Conservation (phyloP, 441 rosid genomes). For the Metrosideros polymorpha region DNA sequence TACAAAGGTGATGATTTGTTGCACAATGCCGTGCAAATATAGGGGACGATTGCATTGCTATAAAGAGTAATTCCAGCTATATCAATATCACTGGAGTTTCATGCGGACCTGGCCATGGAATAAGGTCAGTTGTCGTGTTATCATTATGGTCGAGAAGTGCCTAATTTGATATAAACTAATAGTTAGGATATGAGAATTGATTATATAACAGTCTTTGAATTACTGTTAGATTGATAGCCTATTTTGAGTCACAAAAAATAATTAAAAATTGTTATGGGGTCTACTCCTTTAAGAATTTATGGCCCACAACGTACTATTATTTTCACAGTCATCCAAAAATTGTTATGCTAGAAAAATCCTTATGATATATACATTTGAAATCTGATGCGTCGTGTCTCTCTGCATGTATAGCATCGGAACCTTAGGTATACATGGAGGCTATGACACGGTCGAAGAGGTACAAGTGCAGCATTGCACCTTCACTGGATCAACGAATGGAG, state of each 20-base stretch:
- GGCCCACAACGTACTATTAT: too few species aligned
- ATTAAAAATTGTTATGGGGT: too few species aligned
- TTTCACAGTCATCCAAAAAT: too few species aligned
- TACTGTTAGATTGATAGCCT: too few species aligned
- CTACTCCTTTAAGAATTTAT: too few species aligned
- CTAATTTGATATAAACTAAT: too few species aligned
- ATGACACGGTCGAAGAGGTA: constrained; percentile 17
- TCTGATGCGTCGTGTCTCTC: not conserved
- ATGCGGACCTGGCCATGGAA: constrained; percentile 51
- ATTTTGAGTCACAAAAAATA: too few species aligned
- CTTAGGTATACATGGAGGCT: constrained; percentile 3
- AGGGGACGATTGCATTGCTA: constrained; percentile 44
- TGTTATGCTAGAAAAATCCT: too few species aligned
- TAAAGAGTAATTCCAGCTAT: constrained; percentile 8
- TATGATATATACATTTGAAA: too few species aligned
- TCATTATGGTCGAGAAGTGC: not conserved
- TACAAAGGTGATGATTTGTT: not conserved
- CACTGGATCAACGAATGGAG: constrained; percentile 17
- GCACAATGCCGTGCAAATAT: not conserved
- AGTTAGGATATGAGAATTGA: too few species aligned
- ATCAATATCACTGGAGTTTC: constrained; percentile 15
- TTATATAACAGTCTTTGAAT: too few species aligned
- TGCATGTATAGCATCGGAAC: constrained; percentile 23
- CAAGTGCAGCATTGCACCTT: constrained; percentile 17
- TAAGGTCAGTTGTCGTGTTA: constrained; percentile 13